A percentile compares a stretch with the other conserved stretches of the same genome.
Conservation (phyloP, 495 filamentous ascomycete genomes). For the Penicillium egyptiacum region DNA sequence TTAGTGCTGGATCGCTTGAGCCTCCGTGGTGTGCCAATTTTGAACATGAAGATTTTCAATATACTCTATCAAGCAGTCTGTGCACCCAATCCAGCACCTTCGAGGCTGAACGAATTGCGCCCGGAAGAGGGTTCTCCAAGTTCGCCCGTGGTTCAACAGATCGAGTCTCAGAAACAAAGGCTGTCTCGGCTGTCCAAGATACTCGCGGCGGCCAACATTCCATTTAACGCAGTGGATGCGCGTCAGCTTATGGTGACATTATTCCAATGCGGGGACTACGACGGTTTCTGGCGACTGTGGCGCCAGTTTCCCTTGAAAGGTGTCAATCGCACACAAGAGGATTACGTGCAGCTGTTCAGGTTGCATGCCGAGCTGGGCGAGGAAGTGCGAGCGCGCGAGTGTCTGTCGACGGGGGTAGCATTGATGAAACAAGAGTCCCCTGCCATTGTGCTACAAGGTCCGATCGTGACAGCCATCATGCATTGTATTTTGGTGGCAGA, state of each 20-base stretch:
- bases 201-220: constrained; percentile 36
- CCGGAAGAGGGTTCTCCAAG: constrained; percentile 4
- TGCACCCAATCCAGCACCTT: background rate
- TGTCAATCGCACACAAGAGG: constrained; percentile 47
- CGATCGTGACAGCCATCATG: constrained; percentile 43
- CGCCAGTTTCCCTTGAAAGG: constrained; percentile 51
- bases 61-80: constrained; percentile 39
- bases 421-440: constrained; percentile 62
- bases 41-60: constrained; percentile 46
- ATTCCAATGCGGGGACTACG: constrained; percentile 46
- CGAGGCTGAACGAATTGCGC: background rate
- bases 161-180: constrained; percentile 18
- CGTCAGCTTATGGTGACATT: constrained; percentile 49
- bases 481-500: constrained; percentile 55
- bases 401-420: constrained; percentile 50
- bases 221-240: constrained; percentile 49
- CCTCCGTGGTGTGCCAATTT: constrained; percentile 42
- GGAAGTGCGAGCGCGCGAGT: constrained; percentile 46
- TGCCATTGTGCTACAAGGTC: constrained; percentile 44
- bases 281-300: constrained; percentile 63
- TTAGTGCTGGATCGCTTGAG: constrained; percentile 49
- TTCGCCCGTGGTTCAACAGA: constrained; percentile 11
- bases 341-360: constrained; percentile 59
- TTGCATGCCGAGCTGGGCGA: constrained; percentile 50
- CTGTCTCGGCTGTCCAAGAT: constrained; percentile 30